phyloP scores from a whole-genome alignment of 1,139 yeast species.

The Suhomyces terraborum region DNA sequence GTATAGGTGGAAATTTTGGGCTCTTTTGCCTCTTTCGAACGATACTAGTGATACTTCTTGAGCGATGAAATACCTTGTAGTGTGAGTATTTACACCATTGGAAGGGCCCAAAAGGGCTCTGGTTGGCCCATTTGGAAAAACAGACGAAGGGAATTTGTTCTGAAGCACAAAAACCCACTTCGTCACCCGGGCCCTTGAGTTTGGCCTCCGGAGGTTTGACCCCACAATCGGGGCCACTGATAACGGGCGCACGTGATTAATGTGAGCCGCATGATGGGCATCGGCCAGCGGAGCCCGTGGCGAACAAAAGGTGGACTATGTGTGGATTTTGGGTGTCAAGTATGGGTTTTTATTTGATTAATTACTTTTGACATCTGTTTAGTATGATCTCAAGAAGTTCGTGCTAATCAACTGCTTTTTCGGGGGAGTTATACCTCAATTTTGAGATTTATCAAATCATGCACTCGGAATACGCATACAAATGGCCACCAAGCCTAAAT shows the following conservation, averaged over 20 bases:
- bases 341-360: too few relatives aligned
- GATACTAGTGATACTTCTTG: too few relatives aligned
- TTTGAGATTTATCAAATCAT: neutral
- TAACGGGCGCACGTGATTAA: constrained; percentile 10
- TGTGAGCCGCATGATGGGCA: constrained; percentile 44
- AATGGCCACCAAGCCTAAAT: too few relatives aligned
- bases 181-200: neutral
- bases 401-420: neutral
- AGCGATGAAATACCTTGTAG: too few relatives aligned
- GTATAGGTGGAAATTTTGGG: neutral
- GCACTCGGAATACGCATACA: too few relatives aligned
- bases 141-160: too few relatives aligned
- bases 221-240: constrained; percentile 3
- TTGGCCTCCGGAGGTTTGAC: neutral
- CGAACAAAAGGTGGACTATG: neutral
- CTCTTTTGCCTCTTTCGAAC: too few relatives aligned
- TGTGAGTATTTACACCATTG: too few relatives aligned
- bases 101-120: too few relatives aligned
- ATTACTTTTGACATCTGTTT: neutral
- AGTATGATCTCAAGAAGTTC: neutral
- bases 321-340: too few relatives aligned
- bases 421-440: neutral
- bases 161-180: too few relatives aligned
- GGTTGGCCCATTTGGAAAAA: too few relatives aligned
- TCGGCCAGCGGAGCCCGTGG: constrained; percentile 19